These are phyloP conservation scores for Mycena filopes DNA, from an alignment of 768 basidiomycete species.

Conservation along the genomic window DNA sequence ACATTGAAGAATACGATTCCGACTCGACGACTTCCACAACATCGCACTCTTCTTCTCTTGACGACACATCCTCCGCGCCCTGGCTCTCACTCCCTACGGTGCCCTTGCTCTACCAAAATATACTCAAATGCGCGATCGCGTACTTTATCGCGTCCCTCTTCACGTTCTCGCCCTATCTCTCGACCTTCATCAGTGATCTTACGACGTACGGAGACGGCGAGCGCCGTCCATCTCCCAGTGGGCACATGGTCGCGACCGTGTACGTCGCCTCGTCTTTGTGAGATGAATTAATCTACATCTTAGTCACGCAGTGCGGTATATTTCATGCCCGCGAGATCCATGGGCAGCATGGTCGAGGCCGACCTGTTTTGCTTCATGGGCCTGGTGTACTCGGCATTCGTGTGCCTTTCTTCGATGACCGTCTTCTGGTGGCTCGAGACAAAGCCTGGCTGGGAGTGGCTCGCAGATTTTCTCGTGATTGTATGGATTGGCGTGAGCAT, in stretches of 20 bases:
- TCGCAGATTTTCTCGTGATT: slow-evolving; percentile 80
- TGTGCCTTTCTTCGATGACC: slow-evolving; percentile 80
- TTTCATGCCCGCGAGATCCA: slow-evolving; percentile 93
- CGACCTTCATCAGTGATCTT: slow-evolving; percentile 73
- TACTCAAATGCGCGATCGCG: slow-evolving; percentile 91
- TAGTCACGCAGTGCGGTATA: slow-evolving; percentile 71
- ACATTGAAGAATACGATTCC: slow-evolving; percentile 32
- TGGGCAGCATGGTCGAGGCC: slow-evolving; percentile 94
- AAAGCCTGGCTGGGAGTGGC: slow-evolving; percentile 74
- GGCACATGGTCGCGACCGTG: slow-evolving; percentile 95
- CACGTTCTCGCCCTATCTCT: slow-evolving; percentile 86
- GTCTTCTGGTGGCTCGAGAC: slow-evolving; percentile 85
- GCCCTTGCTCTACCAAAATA: slow-evolving; percentile 69
- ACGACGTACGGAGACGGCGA: slow-evolving; percentile 61
- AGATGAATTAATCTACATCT: too few relatives aligned
- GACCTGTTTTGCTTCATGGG: slow-evolving; percentile 82
- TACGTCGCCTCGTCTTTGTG: slow-evolving; percentile 50
- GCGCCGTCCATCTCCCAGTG: slow-evolving; percentile 75
- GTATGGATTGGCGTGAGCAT: slow-evolving; percentile 88
- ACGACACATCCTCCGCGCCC: slow-evolving; percentile 11
- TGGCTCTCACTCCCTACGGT: slow-evolving; percentile 48
- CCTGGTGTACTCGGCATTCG: slow-evolving; percentile 74
- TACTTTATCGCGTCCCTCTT: slow-evolving; percentile 93
- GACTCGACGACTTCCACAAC: slow-evolving; percentile 31
- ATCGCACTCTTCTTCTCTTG: slow-evolving; percentile 27